Evolutionary conservation across 192 early-diverging fungal species (phyloP).

Genomic region (Coemansia sp.): DNA sequence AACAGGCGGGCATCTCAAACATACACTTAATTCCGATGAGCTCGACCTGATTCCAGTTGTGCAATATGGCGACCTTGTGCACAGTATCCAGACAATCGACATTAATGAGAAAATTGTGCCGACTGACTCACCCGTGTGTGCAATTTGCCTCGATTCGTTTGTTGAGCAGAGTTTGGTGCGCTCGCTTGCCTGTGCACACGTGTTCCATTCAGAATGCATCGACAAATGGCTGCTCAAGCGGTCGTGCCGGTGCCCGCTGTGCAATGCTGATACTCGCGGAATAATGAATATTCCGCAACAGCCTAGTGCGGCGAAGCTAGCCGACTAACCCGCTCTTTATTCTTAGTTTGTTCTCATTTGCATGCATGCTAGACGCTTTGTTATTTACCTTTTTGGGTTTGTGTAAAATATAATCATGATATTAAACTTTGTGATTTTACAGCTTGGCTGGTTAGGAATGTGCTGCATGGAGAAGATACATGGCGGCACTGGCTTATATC

Average conservation of each 20-base stretch:
- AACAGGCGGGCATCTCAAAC: neutral
- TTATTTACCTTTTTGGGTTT: neutral
- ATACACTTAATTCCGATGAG: neutral
- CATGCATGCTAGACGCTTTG: neutral
- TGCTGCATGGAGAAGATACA: constrained; percentile 18
- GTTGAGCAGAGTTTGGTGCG: constrained; percentile 20
- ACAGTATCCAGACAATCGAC: neutral
- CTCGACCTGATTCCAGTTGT: neutral
- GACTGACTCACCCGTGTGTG: constrained; percentile 14
- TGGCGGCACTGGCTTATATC: constrained; percentile 55
- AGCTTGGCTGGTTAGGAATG: neutral
- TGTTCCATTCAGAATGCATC: constrained; percentile 37
- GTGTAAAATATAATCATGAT: too few species aligned
- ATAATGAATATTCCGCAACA: constrained; percentile 11
- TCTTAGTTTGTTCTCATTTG: too few species aligned
- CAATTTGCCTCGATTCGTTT: constrained; percentile 38
- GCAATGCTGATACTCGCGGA: constrained; percentile 31
- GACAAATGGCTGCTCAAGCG: constrained; percentile 45
- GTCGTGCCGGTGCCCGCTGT: constrained; percentile 46
- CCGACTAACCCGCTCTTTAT: constrained; percentile 4
- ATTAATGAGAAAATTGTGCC: neutral
- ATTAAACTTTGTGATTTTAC: neutral
- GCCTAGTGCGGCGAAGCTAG: constrained; percentile 29
- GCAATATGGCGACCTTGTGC: neutral
- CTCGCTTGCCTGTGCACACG: constrained; percentile 34